Evolutionary conservation across 2,329 filamentous ascomycete species (phyloP).

Genomic region (Beauveria medogensis): DNA sequence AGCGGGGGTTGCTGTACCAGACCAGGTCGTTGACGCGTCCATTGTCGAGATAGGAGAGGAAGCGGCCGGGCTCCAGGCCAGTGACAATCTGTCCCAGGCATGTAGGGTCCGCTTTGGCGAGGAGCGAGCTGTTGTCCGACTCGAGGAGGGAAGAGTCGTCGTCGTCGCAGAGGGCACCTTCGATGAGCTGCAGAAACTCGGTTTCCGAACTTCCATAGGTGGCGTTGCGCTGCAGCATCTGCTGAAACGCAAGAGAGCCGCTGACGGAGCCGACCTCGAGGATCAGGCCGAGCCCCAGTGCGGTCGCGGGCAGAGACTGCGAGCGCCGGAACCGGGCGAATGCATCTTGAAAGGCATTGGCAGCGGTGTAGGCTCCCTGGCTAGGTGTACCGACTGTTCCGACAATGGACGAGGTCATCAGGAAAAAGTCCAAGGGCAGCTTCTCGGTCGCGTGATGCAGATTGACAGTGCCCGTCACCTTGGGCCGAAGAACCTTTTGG

Average conservation of each 20-base stretch:
- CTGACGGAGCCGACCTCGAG: slow-evolving; percentile 14
- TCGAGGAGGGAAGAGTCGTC: not conserved
- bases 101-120: not conserved
- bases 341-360: slow-evolving; percentile 21
- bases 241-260: not conserved
- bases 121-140: not conserved
- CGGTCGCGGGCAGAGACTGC: slow-evolving; percentile 18
- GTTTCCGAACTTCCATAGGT: not conserved
- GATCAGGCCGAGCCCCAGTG: slow-evolving; percentile 17
- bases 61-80: not conserved
- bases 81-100: not conserved
- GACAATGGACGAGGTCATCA: slow-evolving; percentile 13
- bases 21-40: not conserved
- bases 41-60: not conserved
- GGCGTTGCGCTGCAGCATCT: not conserved
- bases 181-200: not conserved
- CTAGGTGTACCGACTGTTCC: slow-evolving; percentile 11
- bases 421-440: slow-evolving; percentile 21
- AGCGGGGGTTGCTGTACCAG: not conserved
- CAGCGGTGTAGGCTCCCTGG: slow-evolving; percentile 20
- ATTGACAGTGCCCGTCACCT: slow-evolving; percentile 19
- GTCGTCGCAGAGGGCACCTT: not conserved
- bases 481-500: slow-evolving; percentile 14
- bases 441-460: slow-evolving; percentile 15
- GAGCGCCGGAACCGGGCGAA: slow-evolving; percentile 19